Evolutionary conservation across 495 filamentous ascomycete species (phyloP).

Genomic region (Thozetella sp.): DNA sequence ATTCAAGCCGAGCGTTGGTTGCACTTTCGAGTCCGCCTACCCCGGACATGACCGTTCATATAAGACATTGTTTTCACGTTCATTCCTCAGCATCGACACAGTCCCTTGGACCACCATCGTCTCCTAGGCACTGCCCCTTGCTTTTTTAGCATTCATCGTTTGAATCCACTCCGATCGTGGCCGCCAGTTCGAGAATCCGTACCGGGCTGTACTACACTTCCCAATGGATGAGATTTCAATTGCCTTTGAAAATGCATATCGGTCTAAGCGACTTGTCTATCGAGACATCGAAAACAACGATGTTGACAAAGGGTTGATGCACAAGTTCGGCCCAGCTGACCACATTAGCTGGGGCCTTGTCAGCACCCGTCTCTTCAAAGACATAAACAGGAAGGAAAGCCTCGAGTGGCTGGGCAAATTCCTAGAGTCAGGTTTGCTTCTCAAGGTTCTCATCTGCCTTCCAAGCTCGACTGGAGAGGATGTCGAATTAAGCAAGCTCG

Average conservation of each 20-base stretch:
- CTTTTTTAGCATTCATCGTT: too few relatives aligned
- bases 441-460: background rate
- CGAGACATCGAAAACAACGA: background rate
- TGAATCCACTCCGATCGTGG: too few relatives aligned
- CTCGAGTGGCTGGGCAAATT: background rate
- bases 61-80: too few relatives aligned
- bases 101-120: too few relatives aligned
- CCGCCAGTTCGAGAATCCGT: too few relatives aligned
- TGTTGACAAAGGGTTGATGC: background rate
- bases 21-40: too few relatives aligned
- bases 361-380: background rate
- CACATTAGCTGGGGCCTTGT: background rate
- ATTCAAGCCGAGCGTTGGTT: too few relatives aligned
- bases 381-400: background rate
- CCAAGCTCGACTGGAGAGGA: background rate
- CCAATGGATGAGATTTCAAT: background rate
- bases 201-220: too few relatives aligned
- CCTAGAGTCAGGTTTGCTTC: background rate
- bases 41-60: too few relatives aligned
- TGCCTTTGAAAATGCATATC: background rate
- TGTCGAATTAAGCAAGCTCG: background rate
- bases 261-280: background rate
- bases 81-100: too few relatives aligned
- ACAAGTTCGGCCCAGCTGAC: background rate
- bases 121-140: too few relatives aligned